phyloP scores from a whole-genome alignment of 192 early-diverging fungal genomes.

The Coemansia aciculifera region DNA sequence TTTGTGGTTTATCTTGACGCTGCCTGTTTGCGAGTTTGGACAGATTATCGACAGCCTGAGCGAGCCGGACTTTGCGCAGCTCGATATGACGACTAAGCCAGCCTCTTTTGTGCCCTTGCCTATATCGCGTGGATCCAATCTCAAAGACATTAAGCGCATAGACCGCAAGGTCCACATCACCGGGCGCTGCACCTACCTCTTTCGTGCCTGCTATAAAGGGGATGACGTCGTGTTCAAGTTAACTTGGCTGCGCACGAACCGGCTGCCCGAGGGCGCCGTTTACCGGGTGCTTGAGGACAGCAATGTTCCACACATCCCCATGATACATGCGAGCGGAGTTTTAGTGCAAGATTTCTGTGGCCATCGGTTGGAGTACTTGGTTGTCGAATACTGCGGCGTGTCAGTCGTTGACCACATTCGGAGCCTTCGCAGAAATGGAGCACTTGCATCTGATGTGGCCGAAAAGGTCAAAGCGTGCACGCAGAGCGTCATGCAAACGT shows the following conservation, averaged over 20 bases:
- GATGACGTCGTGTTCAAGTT: not conserved
- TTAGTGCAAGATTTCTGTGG: slow-evolving; percentile 11
- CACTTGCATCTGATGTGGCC: not conserved
- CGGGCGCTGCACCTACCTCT: not conserved
- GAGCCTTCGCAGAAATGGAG: not conserved
- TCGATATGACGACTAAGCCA: too few relatives aligned
- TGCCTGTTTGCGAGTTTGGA: not conserved
- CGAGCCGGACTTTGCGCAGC: not conserved
- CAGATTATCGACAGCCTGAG: not conserved
- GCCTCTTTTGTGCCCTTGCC: too few relatives aligned
- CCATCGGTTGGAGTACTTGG: slow-evolving; percentile 19
- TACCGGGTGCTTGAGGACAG: not conserved
- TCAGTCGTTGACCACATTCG: not conserved
- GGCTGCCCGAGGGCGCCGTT: slow-evolving; percentile 22
- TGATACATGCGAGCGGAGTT: not conserved
- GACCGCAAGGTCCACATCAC: not conserved
- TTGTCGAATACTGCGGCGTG: slow-evolving; percentile 19
- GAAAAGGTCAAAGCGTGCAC: not conserved
- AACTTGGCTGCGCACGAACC: not conserved
- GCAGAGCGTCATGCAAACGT: not conserved
- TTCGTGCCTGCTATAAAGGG: not conserved
- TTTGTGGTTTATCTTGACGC: not conserved
- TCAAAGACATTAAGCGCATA: not conserved
- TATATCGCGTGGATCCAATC: too few relatives aligned
- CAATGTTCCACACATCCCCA: not conserved